Conservation (phyloP, 805 yeast genomes). For the Candida fluviatilis region DNA sequence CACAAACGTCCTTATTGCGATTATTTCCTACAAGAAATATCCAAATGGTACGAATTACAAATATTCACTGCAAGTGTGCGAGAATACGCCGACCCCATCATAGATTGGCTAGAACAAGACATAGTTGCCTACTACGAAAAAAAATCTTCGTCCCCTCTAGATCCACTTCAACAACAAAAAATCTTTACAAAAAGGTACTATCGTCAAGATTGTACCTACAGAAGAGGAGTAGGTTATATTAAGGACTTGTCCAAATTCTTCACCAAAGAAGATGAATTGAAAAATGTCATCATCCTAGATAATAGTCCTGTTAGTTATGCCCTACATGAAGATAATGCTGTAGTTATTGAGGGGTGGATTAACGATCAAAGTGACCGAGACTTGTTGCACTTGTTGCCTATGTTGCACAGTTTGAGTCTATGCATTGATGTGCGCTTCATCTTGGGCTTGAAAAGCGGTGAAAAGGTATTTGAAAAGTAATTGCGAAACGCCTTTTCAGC, state of each 20-base stretch:
- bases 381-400: constrained; percentile 74
- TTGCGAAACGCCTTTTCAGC: too few species aligned
- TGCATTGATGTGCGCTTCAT: constrained; percentile 82
- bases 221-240: constrained; percentile 82
- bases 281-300: constrained; percentile 75
- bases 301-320: constrained; percentile 91
- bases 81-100: constrained; percentile 96
- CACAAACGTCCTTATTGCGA: constrained; percentile 92
- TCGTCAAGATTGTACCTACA: constrained; percentile 71
- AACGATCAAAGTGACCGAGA: constrained; percentile 91
- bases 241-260: constrained; percentile 39
- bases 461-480: constrained; percentile 47
- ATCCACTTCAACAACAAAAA: constrained; percentile 6
- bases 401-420: constrained; percentile 68
- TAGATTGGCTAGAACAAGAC: constrained; percentile 82
- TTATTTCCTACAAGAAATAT: constrained; percentile 69
- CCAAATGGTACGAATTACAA: constrained; percentile 83
- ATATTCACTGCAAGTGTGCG: constrained; percentile 92
- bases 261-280: constrained; percentile 65
- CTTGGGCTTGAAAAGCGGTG: constrained; percentile 72
- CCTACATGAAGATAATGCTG: constrained; percentile 80
- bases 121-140: constrained; percentile 14
- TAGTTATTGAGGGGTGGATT: constrained; percentile 96
- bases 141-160: constrained; percentile 2
- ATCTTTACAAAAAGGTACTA: constrained; percentile 59